A percentile compares a stretch with the other conserved stretches of the same genome.
These are phyloP conservation scores for Mortierella sp. DNA, from an alignment of 371 early-diverging fungal species.

Conservation along the genomic window DNA sequence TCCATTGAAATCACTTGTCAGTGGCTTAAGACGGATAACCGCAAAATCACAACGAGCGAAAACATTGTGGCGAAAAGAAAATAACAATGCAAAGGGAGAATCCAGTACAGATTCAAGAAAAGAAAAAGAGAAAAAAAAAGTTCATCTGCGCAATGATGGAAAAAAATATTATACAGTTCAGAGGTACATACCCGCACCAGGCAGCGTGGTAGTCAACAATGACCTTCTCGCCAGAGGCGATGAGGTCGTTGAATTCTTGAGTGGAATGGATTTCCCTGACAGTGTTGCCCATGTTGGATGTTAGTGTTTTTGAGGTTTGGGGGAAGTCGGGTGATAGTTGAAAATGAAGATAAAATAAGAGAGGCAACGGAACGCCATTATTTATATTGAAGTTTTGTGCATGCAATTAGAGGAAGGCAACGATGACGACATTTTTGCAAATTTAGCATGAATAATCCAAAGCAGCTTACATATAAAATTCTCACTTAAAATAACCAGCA, in stretches of 20 bases:
- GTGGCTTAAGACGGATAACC: too few relatives aligned
- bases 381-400: background rate
- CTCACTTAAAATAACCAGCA: too few relatives aligned
- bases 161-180: background rate
- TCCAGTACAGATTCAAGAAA: background rate
- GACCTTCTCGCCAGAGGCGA: conserved; percentile 56
- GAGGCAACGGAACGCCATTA: background rate
- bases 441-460: too few relatives aligned
- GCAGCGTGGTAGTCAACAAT: conserved; percentile 77
- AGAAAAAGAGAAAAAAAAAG: background rate
- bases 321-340: conserved; percentile 5
- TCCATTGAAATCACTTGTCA: too few relatives aligned
- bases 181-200: conserved; percentile 68
- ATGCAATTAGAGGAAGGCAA: background rate
- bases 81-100: background rate
- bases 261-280: conserved; percentile 27
- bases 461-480: background rate
- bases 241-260: conserved; percentile 33
- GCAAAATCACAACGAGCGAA: background rate
- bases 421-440: conserved; percentile 5
- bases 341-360: background rate
- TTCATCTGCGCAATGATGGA: background rate
- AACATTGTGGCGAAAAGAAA: background rate
- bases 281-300: conserved; percentile 31
- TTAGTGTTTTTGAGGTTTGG: background rate